Base-by-base conservation (phyloP, 83 land plant genomes). In the Diphasiastrum complanatum region DNA sequence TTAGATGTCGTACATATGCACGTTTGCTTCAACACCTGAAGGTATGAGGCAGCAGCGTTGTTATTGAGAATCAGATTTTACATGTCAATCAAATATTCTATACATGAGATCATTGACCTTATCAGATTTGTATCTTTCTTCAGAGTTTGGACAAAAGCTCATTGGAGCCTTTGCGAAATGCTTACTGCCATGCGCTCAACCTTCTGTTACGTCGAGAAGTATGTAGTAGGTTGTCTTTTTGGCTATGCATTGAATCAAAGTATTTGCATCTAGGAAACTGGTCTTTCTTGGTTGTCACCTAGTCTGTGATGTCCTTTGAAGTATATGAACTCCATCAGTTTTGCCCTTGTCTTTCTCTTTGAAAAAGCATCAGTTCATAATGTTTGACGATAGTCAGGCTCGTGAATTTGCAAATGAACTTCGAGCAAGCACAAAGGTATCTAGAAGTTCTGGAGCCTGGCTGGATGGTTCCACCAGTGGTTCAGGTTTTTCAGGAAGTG, bases 351-450 rank as follows among this genome's bases (percentile, higher is more conserved):
- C n/a, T n/a, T n/a, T n/a, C n/a, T n/a, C n/a, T n/a, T n/a, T n/a
- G n/a, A n/a, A n/a, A n/a, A n/a, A n/a, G n/a, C n/a, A n/a, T n/a
- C n/a, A n/a, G n/a, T n/a, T n/a, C n/a, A n/a, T n/a, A n/a, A 41
- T 12, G 47, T 25, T 2, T 62, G 14, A 14, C 24, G 40, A 33
- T 37, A 29, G 62, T 16, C 54, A 95, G 99, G 99, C 99, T 45
- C 88, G 97, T 56, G 97, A 89, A 49, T 95, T 95, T 80, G 89
- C 96, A 64, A 89, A 84, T 84, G 99, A 95, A 57, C 97, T 95
- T 64, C 85, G 99, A 71, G 87, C 97, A 45, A 84, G 92, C 53
- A 86, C 99, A 2, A 89, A 95, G 68, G 92, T 79, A 43, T 72
- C 86, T 61, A 82, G 81, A 64, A 33, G 43, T 22, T 22, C 64